These are phyloP conservation scores for Xylariaceae sp. DNA, from an alignment of 2,329 filamentous ascomycete genomes.

Conservation along the genomic window DNA sequence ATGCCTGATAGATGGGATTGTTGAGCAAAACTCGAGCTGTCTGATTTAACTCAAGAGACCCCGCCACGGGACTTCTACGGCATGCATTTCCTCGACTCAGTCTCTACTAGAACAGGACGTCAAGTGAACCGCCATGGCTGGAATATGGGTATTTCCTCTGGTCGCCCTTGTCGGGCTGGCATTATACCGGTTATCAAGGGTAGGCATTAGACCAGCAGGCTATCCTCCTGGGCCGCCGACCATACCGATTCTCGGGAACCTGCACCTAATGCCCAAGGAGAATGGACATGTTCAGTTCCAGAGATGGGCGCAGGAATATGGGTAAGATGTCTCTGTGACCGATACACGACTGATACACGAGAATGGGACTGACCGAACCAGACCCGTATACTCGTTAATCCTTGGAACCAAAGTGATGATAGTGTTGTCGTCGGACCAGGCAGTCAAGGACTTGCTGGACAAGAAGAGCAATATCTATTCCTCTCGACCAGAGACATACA, in stretches of 20 bases:
- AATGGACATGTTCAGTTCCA: constrained; percentile 40
- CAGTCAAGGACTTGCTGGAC: constrained; percentile 48
- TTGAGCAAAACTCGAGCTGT: too few species aligned
- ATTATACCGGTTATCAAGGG: background rate
- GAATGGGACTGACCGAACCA: too few species aligned
- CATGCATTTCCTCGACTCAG: too few species aligned
- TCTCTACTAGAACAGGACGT: too few species aligned
- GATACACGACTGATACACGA: too few species aligned
- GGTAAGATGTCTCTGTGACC: background rate
- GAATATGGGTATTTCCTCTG: too few species aligned
- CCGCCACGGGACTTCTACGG: too few species aligned
- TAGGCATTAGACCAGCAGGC: constrained; percentile 19
- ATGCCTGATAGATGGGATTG: too few species aligned
- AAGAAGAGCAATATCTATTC: constrained; percentile 46
- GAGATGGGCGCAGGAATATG: constrained; percentile 47
- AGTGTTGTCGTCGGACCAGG: constrained; percentile 38
- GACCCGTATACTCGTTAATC: constrained; percentile 44
- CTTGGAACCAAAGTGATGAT: constrained; percentile 43
- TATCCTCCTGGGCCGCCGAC: constrained; percentile 47
- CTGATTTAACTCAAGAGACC: too few species aligned
- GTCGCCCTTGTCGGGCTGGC: background rate
- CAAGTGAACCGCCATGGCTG: too few species aligned
- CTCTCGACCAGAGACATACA: constrained; percentile 35
- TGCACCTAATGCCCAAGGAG: constrained; percentile 41
- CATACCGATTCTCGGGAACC: constrained; percentile 45